Conservation (phyloP, 176 grass and related monocot species). For the Poa annua region DNA sequence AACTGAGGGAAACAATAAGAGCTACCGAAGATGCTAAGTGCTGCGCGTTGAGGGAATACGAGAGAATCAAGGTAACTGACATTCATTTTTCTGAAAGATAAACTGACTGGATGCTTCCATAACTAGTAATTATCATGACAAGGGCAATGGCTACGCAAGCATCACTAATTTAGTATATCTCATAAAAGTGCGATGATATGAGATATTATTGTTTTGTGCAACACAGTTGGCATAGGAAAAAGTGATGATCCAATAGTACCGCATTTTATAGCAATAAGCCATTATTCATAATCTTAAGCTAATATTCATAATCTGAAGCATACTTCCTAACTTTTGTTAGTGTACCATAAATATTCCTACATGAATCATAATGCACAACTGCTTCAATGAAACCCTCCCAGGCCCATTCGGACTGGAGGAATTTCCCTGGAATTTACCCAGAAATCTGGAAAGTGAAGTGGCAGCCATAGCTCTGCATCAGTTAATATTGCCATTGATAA, state of each 20-base stretch:
- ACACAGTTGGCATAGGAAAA: not conserved
- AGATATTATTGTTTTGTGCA: conserved; percentile 6
- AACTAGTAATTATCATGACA: not conserved
- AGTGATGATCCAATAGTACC: not conserved
- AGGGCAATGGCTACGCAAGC: not conserved
- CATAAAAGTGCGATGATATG: conserved; percentile 2
- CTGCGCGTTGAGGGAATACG: conserved; percentile 85
- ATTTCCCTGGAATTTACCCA: not conserved
- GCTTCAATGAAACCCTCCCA: not conserved
- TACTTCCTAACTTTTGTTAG: not conserved
- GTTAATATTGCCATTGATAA: conserved; percentile 13
- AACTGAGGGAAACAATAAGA: conserved; percentile 81
- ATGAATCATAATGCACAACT: conserved; percentile 2
- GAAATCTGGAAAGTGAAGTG: not conserved
- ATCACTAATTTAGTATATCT: not conserved
- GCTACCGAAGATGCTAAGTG: conserved; percentile 88
- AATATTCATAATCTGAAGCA: not conserved
- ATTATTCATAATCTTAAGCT: not conserved
- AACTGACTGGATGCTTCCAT: conserved; percentile 1
- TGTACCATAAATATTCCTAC: not conserved
- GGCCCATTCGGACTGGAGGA: not conserved
- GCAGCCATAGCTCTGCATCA: not conserved
- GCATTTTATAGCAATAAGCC: not conserved
- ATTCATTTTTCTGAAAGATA: conserved; percentile 10
- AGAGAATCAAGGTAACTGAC: conserved; percentile 91